phyloP scores from a whole-genome alignment of 495 filamentous ascomycete genomes.

The Lophiostoma macrostomum region DNA sequence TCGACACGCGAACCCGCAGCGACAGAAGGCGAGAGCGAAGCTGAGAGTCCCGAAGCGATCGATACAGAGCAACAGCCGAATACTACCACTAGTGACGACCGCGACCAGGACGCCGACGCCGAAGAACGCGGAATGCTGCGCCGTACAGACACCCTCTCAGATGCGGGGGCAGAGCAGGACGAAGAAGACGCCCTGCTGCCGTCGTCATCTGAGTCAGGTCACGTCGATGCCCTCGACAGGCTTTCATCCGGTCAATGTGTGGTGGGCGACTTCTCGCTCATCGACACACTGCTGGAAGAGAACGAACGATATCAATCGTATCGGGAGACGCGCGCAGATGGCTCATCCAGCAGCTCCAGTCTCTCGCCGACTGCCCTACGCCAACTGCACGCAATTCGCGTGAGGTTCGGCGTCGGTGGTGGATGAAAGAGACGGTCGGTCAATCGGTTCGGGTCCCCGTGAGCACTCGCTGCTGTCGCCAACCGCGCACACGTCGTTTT shows the following conservation, averaged over 20 bases:
- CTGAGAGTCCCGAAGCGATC: constrained; percentile 18
- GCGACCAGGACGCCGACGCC: constrained; percentile 69
- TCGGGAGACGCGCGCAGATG: constrained; percentile 7
- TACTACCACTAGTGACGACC: background rate
- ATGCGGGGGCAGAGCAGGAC: constrained; percentile 23
- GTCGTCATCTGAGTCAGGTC: constrained; percentile 12
- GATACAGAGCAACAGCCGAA: constrained; percentile 2
- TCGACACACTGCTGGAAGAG: constrained; percentile 52
- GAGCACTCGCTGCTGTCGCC: too few relatives aligned
- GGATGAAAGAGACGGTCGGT: constrained; percentile 12
- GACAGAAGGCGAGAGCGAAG: constrained; percentile 9
- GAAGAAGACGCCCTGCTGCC: constrained; percentile 45
- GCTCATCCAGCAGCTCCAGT: background rate
- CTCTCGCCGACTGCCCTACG: constrained; percentile 17
- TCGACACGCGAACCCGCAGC: background rate
- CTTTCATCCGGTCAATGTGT: constrained; percentile 64
- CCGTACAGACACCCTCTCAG: constrained; percentile 26
- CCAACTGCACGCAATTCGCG: constrained; percentile 18
- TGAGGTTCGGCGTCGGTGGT: constrained; percentile 22
- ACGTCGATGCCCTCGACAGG: constrained; percentile 38
- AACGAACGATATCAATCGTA: constrained; percentile 60
- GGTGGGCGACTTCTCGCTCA: constrained; percentile 66
- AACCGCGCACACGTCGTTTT: too few relatives aligned
- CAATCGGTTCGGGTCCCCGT: too few relatives aligned
- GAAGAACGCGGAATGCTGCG: constrained; percentile 76